Evolutionary conservation across 1,139 yeast species (phyloP), one percentile per base, ranked within the genome.

Genomic region (Starmera stellimalicola): DNA sequence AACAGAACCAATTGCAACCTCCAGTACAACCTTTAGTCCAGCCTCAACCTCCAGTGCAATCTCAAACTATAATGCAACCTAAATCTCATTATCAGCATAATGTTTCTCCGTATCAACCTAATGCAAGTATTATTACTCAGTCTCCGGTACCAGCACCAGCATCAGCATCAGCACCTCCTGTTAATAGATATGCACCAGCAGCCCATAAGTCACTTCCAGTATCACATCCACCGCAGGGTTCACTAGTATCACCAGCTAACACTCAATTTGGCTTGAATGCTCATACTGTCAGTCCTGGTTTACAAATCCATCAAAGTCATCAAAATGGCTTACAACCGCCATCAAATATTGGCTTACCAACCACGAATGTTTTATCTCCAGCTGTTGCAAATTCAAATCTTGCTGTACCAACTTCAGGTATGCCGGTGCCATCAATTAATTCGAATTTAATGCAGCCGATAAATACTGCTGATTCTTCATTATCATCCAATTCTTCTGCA

Each of bases 391-490:
- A 25, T 9, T 8, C 12, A 9, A 25, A n/a, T 12, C 34, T 38
- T 30, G 27, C 16, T 7, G 18, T 4, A 12, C 12, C 3, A 15
- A 16, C 18, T 20, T 16, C 18, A 16, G 29, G 10, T 19, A 14
- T 17, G 4, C 24, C 14, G 25, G 16, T n/a, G 15, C 34, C 9
- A 17, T n/a, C 12, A n/a, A n/a, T 22, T 4, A 22, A 22, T 22
- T 8, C 25, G 12, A 28, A 32, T 34, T 31, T 39, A 26, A 32
- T 38, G 17, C 37, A 36, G 24, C 39, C 45, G 20, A n/a, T 22
- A 14, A 22, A 5, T 8, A 22, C 46, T 35, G 24, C 37, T 37
- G 7, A 47, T 48, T n/a, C 34, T 42, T 20, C 51, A 50, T 26
- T 31, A 25, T 17, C 7, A 20, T 15, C 36, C 23, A 9, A 19